Evolutionary conservation across 2,329 filamentous ascomycete genomes (phyloP), one percentile per base, ranked within the genome.

Genomic region (Cytospora schulzeri): DNA sequence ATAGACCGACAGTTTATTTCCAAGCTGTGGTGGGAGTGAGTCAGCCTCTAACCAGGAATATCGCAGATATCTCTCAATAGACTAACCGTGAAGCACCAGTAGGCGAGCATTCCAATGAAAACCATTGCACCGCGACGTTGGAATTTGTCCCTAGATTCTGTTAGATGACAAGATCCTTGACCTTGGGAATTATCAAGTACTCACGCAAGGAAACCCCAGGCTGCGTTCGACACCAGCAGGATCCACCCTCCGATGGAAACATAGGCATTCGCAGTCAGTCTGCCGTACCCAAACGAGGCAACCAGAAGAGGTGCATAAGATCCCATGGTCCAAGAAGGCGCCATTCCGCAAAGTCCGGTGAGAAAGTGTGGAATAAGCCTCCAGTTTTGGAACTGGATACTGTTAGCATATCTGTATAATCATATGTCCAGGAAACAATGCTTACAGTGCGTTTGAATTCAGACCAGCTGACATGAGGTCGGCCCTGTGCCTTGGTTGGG

Each of bases 291-390:
- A 55, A 86, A 81, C 14, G 77, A 78, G 57, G 75, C 79, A 63
- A 87, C 81, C 55, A 87, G 81, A 7, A 80, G 80, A 0, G 84
- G 84, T 0, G 81, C 79, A 66, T 87, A 85, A 4, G 83, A 82
- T 61, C 82, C 77, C 51, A 83, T 79, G 1, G 78, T 77, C 71
- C 78, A 69, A 69, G 83, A 76, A 22, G 81, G 79, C 15, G 81
- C 73, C 68, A 83, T 78, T 72, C 82, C 83, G 72, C 75, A 67
- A 33, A 83, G 68, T 41, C 83, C 83, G 65, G 86, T 80, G 22
- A 81, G 65, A 7, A 83, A 76, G 58, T 86, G 84, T 7, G 79
- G 73, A 75, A 81, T 81, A n/a, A 86, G 76, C 1, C 82, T 77
- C 74, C 82, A 84, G 71, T 83, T 80, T 24, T 71, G 72, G 67